Conservation (phyloP, 768 basidiomycete genomes). For the Mycena metata region DNA sequence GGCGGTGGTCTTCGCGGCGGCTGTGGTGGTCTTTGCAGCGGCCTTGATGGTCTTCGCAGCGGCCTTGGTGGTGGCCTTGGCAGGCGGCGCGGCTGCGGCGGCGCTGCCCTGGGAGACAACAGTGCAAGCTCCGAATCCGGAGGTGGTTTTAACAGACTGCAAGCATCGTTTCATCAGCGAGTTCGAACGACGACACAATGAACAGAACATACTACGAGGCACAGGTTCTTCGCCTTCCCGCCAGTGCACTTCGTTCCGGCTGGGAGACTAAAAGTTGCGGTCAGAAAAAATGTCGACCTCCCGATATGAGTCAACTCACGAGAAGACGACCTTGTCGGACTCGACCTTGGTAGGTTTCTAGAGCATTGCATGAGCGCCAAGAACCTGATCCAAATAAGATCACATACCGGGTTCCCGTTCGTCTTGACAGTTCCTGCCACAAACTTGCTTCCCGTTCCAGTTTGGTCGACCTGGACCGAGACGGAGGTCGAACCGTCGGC, state of each 20-base stretch:
- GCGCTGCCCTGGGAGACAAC: slow-evolving; percentile 37
- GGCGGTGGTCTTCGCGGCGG: no score
- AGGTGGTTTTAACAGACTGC: slow-evolving; percentile 30
- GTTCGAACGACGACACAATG: no score
- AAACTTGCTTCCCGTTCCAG: slow-evolving; percentile 35
- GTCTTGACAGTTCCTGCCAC: slow-evolving; percentile 36
- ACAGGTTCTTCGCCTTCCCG: slow-evolving; percentile 58
- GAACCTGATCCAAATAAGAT: not conserved
- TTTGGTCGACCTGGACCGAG: slow-evolving; percentile 35
- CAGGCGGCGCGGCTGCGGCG: slow-evolving; percentile 25
- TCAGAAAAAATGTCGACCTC: not conserved
- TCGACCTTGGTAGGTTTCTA: slow-evolving; percentile 53
- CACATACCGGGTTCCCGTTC: slow-evolving; percentile 38
- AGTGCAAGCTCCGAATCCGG: slow-evolving; percentile 67
- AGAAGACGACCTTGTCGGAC: slow-evolving; percentile 58
- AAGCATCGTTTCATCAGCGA: no score
- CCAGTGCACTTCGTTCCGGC: slow-evolving; percentile 66
- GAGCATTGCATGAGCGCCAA: not conserved
- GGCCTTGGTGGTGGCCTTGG: slow-evolving; percentile 19
- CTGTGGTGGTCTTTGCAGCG: slow-evolving; percentile 1
- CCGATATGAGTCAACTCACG: slow-evolving; percentile 34
- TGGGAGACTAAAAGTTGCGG: slow-evolving; percentile 49
- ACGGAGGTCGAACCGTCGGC: slow-evolving; percentile 38
- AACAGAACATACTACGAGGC: no score
- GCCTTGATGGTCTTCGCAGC: slow-evolving; percentile 32